A percentile compares a stretch with the other conserved stretches of the same genome.
These are phyloP conservation scores for Tolypocladium ophioglossoides DNA, from an alignment of 2,329 filamentous ascomycete genomes.

Conservation along the genomic window DNA sequence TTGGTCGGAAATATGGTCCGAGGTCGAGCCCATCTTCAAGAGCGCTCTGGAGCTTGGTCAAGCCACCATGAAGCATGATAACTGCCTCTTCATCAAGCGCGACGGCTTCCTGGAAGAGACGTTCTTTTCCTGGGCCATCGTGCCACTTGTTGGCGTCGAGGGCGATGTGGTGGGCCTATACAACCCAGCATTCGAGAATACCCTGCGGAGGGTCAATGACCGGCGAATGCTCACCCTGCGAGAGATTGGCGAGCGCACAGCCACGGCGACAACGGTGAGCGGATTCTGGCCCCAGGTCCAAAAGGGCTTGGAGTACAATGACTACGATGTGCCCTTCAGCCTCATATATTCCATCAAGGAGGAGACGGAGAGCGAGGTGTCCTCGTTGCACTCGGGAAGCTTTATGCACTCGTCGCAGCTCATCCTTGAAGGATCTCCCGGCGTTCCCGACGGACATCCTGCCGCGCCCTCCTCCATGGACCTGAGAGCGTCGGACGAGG, in stretches of 20 bases:
- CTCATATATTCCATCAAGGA: constrained; percentile 68
- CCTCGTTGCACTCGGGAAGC: constrained; percentile 61
- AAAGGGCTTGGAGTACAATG: constrained; percentile 60
- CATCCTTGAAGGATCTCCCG: constrained; percentile 61
- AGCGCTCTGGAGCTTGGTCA: constrained; percentile 60
- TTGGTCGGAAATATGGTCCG: constrained; percentile 67
- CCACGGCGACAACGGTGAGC: constrained; percentile 59
- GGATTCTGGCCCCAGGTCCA: constrained; percentile 65
- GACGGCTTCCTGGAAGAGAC: constrained; percentile 65
- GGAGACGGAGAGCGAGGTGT: constrained; percentile 59
- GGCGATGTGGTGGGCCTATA: constrained; percentile 67
- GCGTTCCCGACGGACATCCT: constrained; percentile 53
- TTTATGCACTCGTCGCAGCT: constrained; percentile 51
- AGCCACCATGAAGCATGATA: constrained; percentile 77
- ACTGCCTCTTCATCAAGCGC: constrained; percentile 61
- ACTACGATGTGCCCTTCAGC: constrained; percentile 65
- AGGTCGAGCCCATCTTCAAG: constrained; percentile 57
- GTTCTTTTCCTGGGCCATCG: constrained; percentile 75
- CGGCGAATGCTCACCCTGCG: constrained; percentile 68
- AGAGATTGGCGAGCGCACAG: constrained; percentile 67
- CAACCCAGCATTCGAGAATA: constrained; percentile 76
- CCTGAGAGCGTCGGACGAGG: constrained; percentile 56
- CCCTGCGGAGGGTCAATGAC: constrained; percentile 66
- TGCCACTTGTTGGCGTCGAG: constrained; percentile 64
- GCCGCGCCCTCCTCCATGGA: constrained; percentile 54